Conservation (phyloP, 2,329 filamentous ascomycete species). For the Ophiostoma angusticollis region DNA sequence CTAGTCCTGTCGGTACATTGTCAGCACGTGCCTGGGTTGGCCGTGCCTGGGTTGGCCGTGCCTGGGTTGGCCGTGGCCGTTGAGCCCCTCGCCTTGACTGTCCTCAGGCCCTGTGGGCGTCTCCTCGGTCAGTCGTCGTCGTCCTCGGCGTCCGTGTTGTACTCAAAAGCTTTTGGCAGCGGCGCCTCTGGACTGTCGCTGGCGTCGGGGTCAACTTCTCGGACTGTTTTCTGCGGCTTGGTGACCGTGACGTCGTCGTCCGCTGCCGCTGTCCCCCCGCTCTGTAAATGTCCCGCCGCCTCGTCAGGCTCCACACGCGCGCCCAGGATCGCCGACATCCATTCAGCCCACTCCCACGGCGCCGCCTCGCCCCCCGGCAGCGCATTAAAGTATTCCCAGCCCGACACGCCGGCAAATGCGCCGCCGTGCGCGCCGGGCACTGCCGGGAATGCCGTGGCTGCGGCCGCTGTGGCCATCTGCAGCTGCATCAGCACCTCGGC, state of each 20-base stretch:
- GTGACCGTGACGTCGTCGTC: background rate
- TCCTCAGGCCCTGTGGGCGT: no score
- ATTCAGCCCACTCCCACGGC: conserved; percentile 63
- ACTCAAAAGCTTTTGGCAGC: conserved; percentile 21
- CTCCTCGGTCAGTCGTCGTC: no score
- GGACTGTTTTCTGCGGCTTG: background rate
- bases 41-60: no score
- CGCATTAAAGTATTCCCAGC: conserved; percentile 77
- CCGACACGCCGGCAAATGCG: conserved; percentile 65
- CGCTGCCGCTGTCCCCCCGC: background rate
- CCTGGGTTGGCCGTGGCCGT: no score
- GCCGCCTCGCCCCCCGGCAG: conserved; percentile 42
- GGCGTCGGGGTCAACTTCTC: conserved; percentile 17
- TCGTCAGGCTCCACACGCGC: conserved; percentile 5
- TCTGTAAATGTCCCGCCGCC: background rate
- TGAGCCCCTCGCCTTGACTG: no score
- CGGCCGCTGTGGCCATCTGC: conserved; percentile 21
- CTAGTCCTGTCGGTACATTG: no score
- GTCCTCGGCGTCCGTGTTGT: conserved; percentile 18
- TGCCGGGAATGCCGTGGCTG: background rate
- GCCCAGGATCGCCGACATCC: conserved; percentile 38
- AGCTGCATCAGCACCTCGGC: conserved; percentile 39
- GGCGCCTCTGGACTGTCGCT: conserved; percentile 12
- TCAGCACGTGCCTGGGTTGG: no score
- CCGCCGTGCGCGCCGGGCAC: background rate